phyloP scores from a whole-genome alignment of 2,329 filamentous ascomycete species.

The Aspergillus puulaauensis region DNA sequence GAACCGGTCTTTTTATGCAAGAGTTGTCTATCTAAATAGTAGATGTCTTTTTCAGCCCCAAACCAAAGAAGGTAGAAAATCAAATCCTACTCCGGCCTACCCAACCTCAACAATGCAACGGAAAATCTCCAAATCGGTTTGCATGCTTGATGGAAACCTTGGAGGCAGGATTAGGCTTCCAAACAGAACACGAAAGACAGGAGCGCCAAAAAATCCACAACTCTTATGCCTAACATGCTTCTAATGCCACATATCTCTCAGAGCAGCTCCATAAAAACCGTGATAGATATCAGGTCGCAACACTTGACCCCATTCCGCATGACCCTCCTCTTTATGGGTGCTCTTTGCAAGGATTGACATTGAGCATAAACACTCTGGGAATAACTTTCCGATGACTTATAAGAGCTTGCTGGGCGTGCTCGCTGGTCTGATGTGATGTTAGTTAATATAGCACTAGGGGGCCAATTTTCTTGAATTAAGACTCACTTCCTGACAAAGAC shows the following conservation, averaged over 20 bases:
- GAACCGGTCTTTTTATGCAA: too few relatives aligned
- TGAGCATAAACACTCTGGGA: not conserved
- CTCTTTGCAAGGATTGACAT: not conserved
- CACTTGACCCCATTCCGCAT: not conserved
- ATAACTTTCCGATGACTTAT: not conserved
- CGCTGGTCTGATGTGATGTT: not conserved
- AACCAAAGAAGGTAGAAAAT: too few relatives aligned
- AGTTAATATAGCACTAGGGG: not conserved
- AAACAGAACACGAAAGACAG: too few relatives aligned
- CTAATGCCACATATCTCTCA: too few relatives aligned
- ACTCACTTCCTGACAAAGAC: conserved; percentile 4
- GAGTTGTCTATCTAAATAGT: too few relatives aligned
- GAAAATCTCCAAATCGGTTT: not conserved
- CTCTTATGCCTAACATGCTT: too few relatives aligned
- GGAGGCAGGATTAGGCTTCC: not conserved
- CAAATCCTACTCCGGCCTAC: too few relatives aligned
- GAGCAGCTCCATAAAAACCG: too few relatives aligned
- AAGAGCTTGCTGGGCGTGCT: not conserved
- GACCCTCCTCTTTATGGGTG: not conserved
- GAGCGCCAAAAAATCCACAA: too few relatives aligned
- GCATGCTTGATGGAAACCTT: not conserved
- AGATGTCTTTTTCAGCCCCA: too few relatives aligned
- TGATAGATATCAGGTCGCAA: too few relatives aligned
- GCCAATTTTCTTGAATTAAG: not conserved
- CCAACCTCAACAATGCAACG: too few relatives aligned